These are phyloP conservation scores for Candida manassasensis DNA, from an alignment of 805 yeast genomes.

Conservation along the genomic window DNA sequence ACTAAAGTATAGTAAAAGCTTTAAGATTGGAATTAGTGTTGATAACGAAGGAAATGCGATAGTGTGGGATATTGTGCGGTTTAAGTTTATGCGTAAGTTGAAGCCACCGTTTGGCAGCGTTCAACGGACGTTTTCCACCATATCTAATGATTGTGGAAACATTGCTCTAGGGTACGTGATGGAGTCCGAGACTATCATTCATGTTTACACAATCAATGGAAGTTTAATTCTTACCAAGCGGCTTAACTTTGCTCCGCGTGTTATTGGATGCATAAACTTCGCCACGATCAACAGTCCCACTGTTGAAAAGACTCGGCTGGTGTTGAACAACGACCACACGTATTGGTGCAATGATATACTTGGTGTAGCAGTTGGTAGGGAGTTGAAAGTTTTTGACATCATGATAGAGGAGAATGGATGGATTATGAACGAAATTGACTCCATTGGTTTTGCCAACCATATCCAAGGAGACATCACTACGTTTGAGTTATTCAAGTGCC, in stretches of 20 bases:
- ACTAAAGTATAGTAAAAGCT: conserved; percentile 48
- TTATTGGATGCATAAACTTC: conserved; percentile 21
- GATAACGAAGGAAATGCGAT: conserved; percentile 52
- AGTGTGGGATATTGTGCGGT: conserved; percentile 61
- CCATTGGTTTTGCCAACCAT: conserved; percentile 6
- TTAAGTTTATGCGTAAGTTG: conserved; percentile 43
- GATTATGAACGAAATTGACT: conserved; percentile 9
- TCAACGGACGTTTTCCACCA: conserved; percentile 26
- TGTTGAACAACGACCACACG: conserved; percentile 21
- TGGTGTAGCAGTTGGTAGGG: conserved; percentile 18
- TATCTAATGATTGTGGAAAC: conserved; percentile 54
- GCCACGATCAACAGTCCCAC: conserved; percentile 26
- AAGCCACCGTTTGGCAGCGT: conserved; percentile 15
- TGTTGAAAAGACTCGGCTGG: conserved; percentile 20
- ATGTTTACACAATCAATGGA: conserved; percentile 53
- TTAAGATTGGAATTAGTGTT: conserved; percentile 49
- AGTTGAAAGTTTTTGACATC: conserved; percentile 20
- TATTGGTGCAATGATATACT: conserved; percentile 37
- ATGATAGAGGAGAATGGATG: conserved; percentile 11
- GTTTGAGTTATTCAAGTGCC: conserved; percentile 22
- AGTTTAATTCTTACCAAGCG: conserved; percentile 26
- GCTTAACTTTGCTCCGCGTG: conserved; percentile 7
- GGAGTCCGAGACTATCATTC: conserved; percentile 17
- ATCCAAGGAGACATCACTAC: conserved; percentile 22
- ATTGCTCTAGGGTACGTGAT: conserved; percentile 35